Percentiles rank a stretch among this genome's conserved stretches.
Evolutionary conservation across 129 eudicot genomes (phyloP).

Genomic region (Dittrichia graveolens): DNA sequence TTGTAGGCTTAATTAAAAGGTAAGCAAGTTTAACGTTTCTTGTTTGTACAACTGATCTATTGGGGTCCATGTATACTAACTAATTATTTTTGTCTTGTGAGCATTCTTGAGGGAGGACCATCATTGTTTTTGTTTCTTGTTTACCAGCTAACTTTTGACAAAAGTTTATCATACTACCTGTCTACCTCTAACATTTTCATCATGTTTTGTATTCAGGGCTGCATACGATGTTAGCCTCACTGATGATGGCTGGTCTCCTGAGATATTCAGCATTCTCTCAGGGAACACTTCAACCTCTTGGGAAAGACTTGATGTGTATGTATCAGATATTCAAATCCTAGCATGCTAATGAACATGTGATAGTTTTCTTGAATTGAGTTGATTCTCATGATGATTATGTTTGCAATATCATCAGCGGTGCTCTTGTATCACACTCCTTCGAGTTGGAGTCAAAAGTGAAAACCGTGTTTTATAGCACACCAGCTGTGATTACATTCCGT

Average conservation of each 20-base stretch:
- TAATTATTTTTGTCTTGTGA: no score
- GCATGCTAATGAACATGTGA: not conserved
- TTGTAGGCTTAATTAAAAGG: no score
- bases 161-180: no score
- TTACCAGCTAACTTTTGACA: no score
- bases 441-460: conserved; percentile 72
- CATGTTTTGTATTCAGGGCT: conserved; percentile 34
- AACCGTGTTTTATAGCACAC: conserved; percentile 64
- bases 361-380: not conserved
- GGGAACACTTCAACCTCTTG: conserved; percentile 70
- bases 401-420: conserved; percentile 53
- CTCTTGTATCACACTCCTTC: conserved; percentile 70
- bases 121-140: no score
- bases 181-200: no score
- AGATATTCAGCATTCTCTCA: conserved; percentile 43
- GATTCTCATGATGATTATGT: conserved; percentile 28
- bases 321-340: not conserved
- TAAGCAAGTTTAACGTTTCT: no score
- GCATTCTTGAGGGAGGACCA: no score
- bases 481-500: conserved; percentile 82
- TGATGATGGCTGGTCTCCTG: conserved; percentile 58
- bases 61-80: no score
- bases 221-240: conserved; percentile 60
- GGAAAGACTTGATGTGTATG: conserved; percentile 65
- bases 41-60: no score